Conservation (phyloP, 345 rosid species). For the Physaria fendleri region DNA sequence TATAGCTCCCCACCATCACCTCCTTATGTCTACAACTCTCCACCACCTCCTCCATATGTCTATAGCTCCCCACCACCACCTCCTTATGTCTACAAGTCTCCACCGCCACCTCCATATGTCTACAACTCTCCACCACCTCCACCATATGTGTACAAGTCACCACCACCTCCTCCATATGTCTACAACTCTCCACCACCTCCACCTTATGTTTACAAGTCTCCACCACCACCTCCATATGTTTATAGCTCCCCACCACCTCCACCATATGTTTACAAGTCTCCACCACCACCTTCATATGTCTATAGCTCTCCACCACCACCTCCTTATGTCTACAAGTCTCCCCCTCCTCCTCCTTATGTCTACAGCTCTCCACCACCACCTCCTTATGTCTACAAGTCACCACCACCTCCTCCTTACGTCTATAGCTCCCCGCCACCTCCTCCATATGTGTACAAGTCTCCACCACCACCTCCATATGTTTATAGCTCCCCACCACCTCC, state of each 20-base stretch:
- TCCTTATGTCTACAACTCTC: neutral
- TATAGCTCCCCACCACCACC: neutral
- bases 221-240: neutral
- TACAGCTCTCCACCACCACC: neutral
- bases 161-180: neutral
- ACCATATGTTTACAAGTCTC: neutral
- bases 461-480: neutral
- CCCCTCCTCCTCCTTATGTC: neutral
- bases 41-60: neutral
- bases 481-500: neutral
- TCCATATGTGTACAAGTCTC: neutral
- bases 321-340: neutral
- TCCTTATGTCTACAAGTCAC: neutral
- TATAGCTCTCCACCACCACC: neutral
- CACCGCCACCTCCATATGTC: neutral
- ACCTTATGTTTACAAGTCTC: neutral
- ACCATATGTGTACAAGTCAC: neutral
- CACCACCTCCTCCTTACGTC: neutral
- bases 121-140: neutral
- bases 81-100: neutral
- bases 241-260: neutral
- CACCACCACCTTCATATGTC: neutral
- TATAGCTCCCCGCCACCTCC: neutral
- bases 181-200: neutral
- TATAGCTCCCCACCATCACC: neutral